phyloP scores from a whole-genome alignment of 1,284 basidiomycete species.

The Moesziomyces antarcticus region DNA sequence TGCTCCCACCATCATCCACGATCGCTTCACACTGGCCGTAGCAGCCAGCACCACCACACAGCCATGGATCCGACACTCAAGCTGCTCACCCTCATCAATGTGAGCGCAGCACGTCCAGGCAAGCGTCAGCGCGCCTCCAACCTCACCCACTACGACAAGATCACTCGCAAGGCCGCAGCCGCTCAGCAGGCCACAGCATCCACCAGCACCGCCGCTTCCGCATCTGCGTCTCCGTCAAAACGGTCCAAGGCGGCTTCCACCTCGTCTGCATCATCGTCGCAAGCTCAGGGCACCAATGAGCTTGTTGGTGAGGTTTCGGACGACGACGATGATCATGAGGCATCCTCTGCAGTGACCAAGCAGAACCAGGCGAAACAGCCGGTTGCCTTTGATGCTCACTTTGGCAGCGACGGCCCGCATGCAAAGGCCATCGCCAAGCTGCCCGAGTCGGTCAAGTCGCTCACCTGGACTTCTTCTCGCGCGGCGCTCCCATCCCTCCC shows the following conservation, averaged over 20 bases:
- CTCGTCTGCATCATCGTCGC: background rate
- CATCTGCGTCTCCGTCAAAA: slow-evolving; percentile 26
- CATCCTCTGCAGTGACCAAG: slow-evolving; percentile 10
- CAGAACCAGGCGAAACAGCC: slow-evolving; percentile 24
- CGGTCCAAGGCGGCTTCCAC: slow-evolving; percentile 8
- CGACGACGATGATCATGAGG: slow-evolving; percentile 26
- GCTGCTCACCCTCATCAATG: slow-evolving; percentile 91
- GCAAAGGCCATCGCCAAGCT: slow-evolving; percentile 40
- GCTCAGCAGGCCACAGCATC: slow-evolving; percentile 42
- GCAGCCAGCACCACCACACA: background rate
- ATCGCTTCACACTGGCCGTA: slow-evolving; percentile 2
- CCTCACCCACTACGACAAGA: slow-evolving; percentile 42
- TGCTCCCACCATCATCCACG: slow-evolving; percentile 2
- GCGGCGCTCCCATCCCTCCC: slow-evolving; percentile 23
- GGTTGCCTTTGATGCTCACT: slow-evolving; percentile 49
- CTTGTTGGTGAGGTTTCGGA: slow-evolving; percentile 42
- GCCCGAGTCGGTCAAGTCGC: slow-evolving; percentile 27
- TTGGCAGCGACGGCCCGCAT: slow-evolving; percentile 48
- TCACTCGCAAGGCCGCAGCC: slow-evolving; percentile 29
- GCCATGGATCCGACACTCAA: slow-evolving; percentile 66
- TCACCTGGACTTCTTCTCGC: slow-evolving; percentile 32
- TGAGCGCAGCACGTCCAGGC: slow-evolving; percentile 76
- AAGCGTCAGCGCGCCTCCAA: slow-evolving; percentile 69
- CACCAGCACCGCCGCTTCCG: slow-evolving; percentile 14
- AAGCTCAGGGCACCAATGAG: slow-evolving; percentile 9